Conservation (phyloP, 192 early-diverging fungal genomes). For the Umbelopsis isabellina region DNA sequence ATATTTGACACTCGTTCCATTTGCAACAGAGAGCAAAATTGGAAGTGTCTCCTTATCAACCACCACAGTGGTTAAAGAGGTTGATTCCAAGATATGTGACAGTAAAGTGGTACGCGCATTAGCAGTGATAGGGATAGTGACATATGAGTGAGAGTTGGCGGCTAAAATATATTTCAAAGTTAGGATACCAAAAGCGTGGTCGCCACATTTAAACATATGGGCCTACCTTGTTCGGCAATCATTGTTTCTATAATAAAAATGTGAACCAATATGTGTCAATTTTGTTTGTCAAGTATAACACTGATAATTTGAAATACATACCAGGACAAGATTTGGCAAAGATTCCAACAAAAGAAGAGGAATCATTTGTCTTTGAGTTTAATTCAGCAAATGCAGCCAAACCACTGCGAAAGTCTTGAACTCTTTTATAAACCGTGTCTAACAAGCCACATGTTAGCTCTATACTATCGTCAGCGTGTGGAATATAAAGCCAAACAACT, state of each 20-base stretch:
- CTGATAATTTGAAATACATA: conserved; percentile 26
- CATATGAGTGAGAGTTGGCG: conserved; percentile 16
- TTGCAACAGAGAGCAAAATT: conserved; percentile 17
- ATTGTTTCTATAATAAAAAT: background rate
- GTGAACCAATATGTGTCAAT: background rate
- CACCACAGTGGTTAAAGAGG: background rate
- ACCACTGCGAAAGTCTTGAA: conserved; percentile 12
- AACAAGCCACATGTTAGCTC: background rate
- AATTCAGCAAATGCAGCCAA: conserved; percentile 27
- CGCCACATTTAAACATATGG: background rate
- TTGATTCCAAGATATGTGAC: conserved; percentile 21
- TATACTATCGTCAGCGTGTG: background rate
- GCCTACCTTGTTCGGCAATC: conserved; percentile 13
- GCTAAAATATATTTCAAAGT: background rate
- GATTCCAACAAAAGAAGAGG: conserved; percentile 40
- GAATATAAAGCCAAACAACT: background rate
- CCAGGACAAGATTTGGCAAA: conserved; percentile 40
- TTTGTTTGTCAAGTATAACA: background rate
- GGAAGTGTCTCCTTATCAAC: background rate
- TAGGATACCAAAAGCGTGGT: background rate
- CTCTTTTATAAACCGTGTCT: conserved; percentile 12
- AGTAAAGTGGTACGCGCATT: conserved; percentile 26
- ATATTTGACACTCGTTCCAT: conserved; percentile 21
- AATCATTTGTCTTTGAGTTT: conserved; percentile 28
- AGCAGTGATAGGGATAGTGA: conserved; percentile 35